Percentiles rank a stretch among this genome's conserved stretches.
These are phyloP conservation scores for Dipteronia sinensis DNA, from an alignment of 345 rosid genomes.

Conservation along the genomic window DNA sequence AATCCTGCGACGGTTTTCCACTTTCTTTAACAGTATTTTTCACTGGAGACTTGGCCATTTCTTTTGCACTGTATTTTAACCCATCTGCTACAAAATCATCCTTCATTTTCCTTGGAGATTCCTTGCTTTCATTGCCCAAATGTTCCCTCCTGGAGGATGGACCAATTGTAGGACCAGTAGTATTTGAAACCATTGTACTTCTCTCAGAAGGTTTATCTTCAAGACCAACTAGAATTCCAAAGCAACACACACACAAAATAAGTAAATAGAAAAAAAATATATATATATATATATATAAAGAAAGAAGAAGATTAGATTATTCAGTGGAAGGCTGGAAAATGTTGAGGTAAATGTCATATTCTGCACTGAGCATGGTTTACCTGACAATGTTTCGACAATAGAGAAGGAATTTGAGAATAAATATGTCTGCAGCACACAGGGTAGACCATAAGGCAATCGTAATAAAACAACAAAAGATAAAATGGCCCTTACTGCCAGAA, in stretches of 20 bases:
- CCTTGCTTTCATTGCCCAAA: slow-evolving; percentile 44
- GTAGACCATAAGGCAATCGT: slow-evolving; percentile 16
- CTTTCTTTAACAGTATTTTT: slow-evolving; percentile 42
- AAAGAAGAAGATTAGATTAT: slow-evolving; percentile 1
- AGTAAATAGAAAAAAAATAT: not conserved
- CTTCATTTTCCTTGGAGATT: slow-evolving; percentile 40
- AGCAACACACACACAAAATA: not conserved
- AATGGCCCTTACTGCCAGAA: not conserved
- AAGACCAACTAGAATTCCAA: slow-evolving; percentile 57
- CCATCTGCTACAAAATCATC: slow-evolving; percentile 38
- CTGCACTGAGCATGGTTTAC: slow-evolving; percentile 41
- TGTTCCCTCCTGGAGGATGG: slow-evolving; percentile 46
- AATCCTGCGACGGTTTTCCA: slow-evolving; percentile 37
- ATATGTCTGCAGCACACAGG: slow-evolving; percentile 76
- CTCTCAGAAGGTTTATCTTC: slow-evolving; percentile 61
- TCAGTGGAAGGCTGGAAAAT: slow-evolving; percentile 17
- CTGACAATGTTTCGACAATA: slow-evolving; percentile 85
- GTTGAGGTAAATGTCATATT: slow-evolving; percentile 16
- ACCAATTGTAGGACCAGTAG: slow-evolving; percentile 33
- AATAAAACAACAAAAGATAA: slow-evolving; percentile 1
- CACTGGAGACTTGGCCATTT: slow-evolving; percentile 33
- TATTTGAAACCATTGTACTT: slow-evolving; percentile 41
- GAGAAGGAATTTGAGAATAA: slow-evolving; percentile 91
- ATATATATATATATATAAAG: not conserved
- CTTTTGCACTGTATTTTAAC: slow-evolving; percentile 37